Base-by-base conservation (phyloP, 2,329 filamentous ascomycete genomes). In the Arthrobotrys pseudoclavata region DNA sequence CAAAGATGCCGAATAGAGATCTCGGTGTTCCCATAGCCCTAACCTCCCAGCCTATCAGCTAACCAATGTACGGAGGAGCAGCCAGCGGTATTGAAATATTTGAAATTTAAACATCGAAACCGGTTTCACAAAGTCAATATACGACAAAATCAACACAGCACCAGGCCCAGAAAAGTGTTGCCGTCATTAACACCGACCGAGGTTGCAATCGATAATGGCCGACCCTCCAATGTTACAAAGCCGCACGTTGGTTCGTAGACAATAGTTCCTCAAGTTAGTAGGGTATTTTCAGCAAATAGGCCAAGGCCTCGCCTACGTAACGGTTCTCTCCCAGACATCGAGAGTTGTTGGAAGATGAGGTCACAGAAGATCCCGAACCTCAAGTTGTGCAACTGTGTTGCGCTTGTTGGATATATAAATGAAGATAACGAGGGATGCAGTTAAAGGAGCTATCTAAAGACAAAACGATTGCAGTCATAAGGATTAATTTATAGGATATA, bases 131-230 rank as follows among this genome's bases (percentile, higher is more conserved):
- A 4, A 50, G 18, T 13, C 47, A 37, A 57, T 37, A 57, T 57
- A 29, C 52, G 7, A 57, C 52, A 57, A 37, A 37, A 18, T 37
- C 52, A 57, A 37, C 29, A 57, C 52, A 34, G n/a, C 13, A 18
- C 40, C 40, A 42, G 40, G 6, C 42, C n/a, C 42, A 6, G 18
- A 20, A 10, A 45, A 45, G 42, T 45, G 42, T 45, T 45, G 42
- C 7, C 18, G n/a, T 5, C 2, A 7, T 6, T 20, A 4, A 37
- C 2, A n/a, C n/a, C 42, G 42, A 45, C 42, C 42, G 42, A 20
- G 9, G 12, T 15, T 34, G 31, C 31, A 34, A 4, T 10, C 7
- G 6, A 34, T 29, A 29, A 7, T 29, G 7, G 26, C 26, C 26
- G 26, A 29, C 3, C 7, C 26, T 29, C 26, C 10, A 12, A 40